phyloP scores from a whole-genome alignment of 78 protist species.

The Creolimax fragrantissima region DNA sequence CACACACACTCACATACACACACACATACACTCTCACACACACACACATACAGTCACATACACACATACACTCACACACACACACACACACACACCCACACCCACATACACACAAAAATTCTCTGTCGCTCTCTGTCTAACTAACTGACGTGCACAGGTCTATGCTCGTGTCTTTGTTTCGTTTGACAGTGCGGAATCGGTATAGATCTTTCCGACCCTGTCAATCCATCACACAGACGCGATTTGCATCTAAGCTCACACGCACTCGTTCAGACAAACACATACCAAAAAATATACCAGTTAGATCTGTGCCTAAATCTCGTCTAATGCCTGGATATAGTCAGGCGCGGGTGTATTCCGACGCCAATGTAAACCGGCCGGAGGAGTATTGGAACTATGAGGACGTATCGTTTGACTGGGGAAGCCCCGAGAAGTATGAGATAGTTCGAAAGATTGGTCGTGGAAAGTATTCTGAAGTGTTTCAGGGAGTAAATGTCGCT shows the following conservation, averaged over 20 bases:
- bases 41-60: too few relatives aligned
- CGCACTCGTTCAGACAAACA: neutral
- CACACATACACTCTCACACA: too few relatives aligned
- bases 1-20: too few relatives aligned
- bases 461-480: conserved; percentile 99
- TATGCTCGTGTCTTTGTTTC: too few relatives aligned
- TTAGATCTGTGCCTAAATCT: neutral
- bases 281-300: neutral
- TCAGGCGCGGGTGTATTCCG: conserved; percentile 29
- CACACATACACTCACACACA: too few relatives aligned
- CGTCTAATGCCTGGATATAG: neutral
- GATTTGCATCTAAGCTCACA: neutral
- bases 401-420: conserved; percentile 34
- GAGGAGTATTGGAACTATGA: conserved; percentile 71
- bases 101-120: too few relatives aligned
- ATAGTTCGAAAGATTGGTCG: conserved; percentile 93
- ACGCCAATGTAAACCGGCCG: conserved; percentile 37
- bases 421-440: conserved; percentile 83
- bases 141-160: too few relatives aligned
- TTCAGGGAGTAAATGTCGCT: conserved; percentile 73
- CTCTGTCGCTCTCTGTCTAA: too few relatives aligned
- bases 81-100: too few relatives aligned
- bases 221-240: neutral
- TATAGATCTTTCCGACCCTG: neutral
- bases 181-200: too few relatives aligned